Evolutionary conservation across 2,329 filamentous ascomycete species (phyloP), one percentile per base, ranked within the genome.

Genomic region (Pseudocercospora pini-densiflorae): DNA sequence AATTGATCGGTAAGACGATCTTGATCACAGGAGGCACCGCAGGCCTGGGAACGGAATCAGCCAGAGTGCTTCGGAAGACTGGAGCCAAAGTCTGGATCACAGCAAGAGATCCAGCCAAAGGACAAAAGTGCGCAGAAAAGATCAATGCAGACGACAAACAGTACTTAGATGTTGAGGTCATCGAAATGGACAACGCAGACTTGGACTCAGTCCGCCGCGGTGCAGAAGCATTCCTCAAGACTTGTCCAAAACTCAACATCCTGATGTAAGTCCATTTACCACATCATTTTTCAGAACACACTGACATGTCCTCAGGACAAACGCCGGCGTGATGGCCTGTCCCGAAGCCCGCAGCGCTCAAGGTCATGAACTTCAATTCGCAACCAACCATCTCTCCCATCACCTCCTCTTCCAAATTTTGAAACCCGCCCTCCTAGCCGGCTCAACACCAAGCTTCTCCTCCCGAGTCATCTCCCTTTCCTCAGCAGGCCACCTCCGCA

Each of bases 371-470:
- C 71, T 73, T 0, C 84, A 87, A 62, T 82, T 87, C 63, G 84
- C 79, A 24, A 82, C 79, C 14, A 87, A 87, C 72, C 81, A 87
- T 70, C 74, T 88, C 27, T 45, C 53, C 16, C 84, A 87, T 65
- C 88, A 87, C 75, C 77, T 87, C 0, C 78, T 88, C 21, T 83
- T 85, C 65, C 77, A 84, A 19, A 78, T 86, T 0, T 76, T 88
- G n/a, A 82, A 81, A 23, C 74, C 78, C 0, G 72, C 78, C 0
- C 72, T 85, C 0, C 68, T 77, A 0, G 76, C 77, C 4, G 69
- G 79, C 36, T 43, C 68, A 8, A 61, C 51, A 10, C 29, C 61
- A 5, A 83, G 81, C 61, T 70, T 78, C 5, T 84, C 33, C 49
- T 68, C 61, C 58, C 62, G 67, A 27, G 81, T 86, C 1, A 78